Evolutionary conservation across 2,329 filamentous ascomycete species (phyloP), one percentile per base, ranked within the genome.

Genomic region (Stachybotrys elegans): DNA sequence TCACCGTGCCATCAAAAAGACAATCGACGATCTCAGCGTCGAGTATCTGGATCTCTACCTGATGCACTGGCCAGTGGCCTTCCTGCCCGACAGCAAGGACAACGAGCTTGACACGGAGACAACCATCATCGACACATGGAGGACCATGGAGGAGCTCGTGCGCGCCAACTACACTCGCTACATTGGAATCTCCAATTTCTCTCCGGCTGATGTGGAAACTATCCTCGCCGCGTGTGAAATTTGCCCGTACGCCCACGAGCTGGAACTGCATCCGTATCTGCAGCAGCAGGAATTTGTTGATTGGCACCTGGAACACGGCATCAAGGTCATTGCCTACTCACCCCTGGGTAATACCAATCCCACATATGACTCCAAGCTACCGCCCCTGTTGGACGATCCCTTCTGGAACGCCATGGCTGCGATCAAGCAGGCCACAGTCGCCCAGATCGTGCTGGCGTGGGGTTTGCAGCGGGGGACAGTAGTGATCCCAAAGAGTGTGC

Each of bases 251-350:
- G 55, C 55, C 2, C 56, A 58, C 46, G 50, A 58, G 42, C 51
- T 64, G 42, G 80, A 83, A 57, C 70, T 81, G 9, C 79, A 83
- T 62, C 79, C 79, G 22, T 81, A 82, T 66, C 75, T 74, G n/a
- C 68, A 58, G 32, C 56, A 58, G 29, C 54, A 58, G 17, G 35
- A 42, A 0, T 58, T 58, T 2, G 54, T 58, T 2, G 50, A 58
- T 22, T 58, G 47, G 36, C 56, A 61, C 8, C 34, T 42, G 22
- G 45, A 50, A 9, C 43, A 61, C n/a, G 53, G 54, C 14, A 63
- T 67, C 21, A 48, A 51, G 3, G 51, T 54, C 5, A 52, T 54
- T 2, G 48, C 52, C 1, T 54, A 52, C 43, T 54, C 52, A 13
- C 52, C 52, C 2, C 51, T 54, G 11, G 52, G 51, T 27, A 54